Conservation (phyloP, 2,329 filamentous ascomycete species). For the Beauveria caledonica region DNA sequence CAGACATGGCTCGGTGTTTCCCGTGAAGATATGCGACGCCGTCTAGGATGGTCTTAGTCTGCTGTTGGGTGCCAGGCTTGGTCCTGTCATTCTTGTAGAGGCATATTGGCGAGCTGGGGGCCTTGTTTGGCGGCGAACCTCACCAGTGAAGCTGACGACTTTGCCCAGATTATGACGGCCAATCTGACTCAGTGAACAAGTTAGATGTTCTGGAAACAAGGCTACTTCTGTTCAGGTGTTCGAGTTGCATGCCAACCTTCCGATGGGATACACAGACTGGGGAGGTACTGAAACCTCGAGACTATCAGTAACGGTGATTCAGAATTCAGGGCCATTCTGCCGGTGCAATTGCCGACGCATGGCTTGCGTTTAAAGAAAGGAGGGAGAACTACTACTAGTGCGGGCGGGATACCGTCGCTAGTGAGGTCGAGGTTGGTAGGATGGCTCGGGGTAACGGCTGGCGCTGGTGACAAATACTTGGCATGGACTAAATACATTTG, state of each 20-base stretch:
- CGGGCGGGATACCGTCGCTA: background rate
- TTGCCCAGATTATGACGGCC: background rate
- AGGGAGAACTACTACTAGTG: background rate
- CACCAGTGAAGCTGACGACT: too few species aligned
- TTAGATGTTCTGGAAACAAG: background rate
- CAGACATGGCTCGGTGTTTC: background rate
- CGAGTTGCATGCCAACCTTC: too few species aligned
- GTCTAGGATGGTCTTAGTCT: background rate
- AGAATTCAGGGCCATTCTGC: background rate
- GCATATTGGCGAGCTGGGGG: background rate
- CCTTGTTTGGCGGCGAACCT: background rate
- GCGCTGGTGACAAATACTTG: background rate
- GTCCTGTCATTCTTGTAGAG: background rate
- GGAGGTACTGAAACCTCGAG: background rate
- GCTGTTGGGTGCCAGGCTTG: background rate
- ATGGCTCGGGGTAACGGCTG: too few species aligned
- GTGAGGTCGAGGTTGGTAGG: background rate
- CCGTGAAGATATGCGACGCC: background rate
- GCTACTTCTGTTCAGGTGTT: background rate
- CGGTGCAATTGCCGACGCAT: background rate
- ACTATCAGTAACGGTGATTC: too few species aligned
- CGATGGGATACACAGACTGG: background rate
- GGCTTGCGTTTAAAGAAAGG: background rate
- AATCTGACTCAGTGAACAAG: background rate
- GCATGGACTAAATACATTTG: background rate